Evolutionary conservation across 192 early-diverging fungal genomes (phyloP).

Genomic region (Coemansia sp.): DNA sequence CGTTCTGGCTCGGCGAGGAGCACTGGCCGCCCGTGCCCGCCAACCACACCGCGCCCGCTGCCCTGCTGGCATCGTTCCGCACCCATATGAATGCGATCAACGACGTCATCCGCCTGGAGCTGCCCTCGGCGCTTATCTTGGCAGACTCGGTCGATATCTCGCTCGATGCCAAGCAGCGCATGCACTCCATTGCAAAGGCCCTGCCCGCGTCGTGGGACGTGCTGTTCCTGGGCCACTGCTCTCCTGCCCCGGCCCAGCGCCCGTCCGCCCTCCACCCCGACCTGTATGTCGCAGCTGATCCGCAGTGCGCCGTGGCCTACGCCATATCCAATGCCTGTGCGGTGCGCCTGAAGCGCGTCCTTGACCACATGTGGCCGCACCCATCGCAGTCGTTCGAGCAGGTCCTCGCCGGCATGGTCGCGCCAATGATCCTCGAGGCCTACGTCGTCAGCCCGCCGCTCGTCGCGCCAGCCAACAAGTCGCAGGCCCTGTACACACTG

Average conservation of each 20-base stretch:
- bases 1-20: slow-evolving; percentile 20
- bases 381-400: slow-evolving; percentile 9
- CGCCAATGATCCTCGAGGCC: slow-evolving; percentile 17
- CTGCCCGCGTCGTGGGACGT: slow-evolving; percentile 17
- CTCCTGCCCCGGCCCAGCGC: background rate
- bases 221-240: slow-evolving; percentile 22
- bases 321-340: slow-evolving; percentile 13
- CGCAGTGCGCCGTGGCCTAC: slow-evolving; percentile 22
- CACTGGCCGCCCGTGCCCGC: slow-evolving; percentile 4
- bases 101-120: slow-evolving; percentile 20
- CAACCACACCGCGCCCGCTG: slow-evolving; percentile 6
- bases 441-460: slow-evolving; percentile 26
- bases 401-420: slow-evolving; percentile 15
- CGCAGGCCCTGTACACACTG: background rate
- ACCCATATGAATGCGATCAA: slow-evolving; percentile 29
- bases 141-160: slow-evolving; percentile 11
- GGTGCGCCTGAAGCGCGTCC: slow-evolving; percentile 12
- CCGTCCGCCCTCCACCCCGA: slow-evolving; percentile 1
- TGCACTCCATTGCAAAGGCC: background rate
- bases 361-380: slow-evolving; percentile 24
- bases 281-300: slow-evolving; percentile 9
- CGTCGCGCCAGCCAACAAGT: background rate
- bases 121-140: slow-evolving; percentile 17
- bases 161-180: slow-evolving; percentile 15
- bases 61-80: slow-evolving; percentile 18